Evolutionary conservation across 805 yeast species (phyloP), one percentile per base, ranked within the genome.

Genomic region (Wilhelminamyces savonicus): DNA sequence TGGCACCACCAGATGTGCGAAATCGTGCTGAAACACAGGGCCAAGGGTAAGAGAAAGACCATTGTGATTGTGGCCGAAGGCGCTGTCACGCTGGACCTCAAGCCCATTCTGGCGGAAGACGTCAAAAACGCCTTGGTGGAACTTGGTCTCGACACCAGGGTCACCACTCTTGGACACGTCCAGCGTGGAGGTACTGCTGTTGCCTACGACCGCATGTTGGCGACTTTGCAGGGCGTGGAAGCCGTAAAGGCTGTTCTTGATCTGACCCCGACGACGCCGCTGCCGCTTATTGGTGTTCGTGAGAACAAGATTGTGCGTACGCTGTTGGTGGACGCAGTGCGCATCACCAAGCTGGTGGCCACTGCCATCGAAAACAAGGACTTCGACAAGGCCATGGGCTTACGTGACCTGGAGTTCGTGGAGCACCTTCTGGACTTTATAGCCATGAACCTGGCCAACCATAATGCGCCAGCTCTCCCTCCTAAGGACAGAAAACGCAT

Each of bases 131-230:
- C 81, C 12, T 68, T 92, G 35, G 84, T 83, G 27, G 79, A 78
- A 32, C 64, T 92, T 39, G 95, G 95, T 9, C 71, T 92, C 32
- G 98, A 92, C 55, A 90, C 97, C 4, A 78, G 97, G 56, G 80
- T 90, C 47, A 92, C 98, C 24, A 85, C 94, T 9, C 69, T 92
- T 46, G 98, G 98, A 32, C 98, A 92, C 56, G 97, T 92, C 31
- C 98, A 92, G 69, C 77, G 98, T 62, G 98, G 98, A 65, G 98
- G 98, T 59, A 76, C 95, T 26, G 97, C 98, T 15, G 96, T 88
- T 32, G 97, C 97, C 2, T 85, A 72, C 47, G 98, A 92, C 57
- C 76, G 98, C 53, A 59, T 82, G 52, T 62, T 92, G 46, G 95
- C 97, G 23, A 90, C 98, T 12, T 57, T 90, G 44, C 98, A 92